These are phyloP conservation scores for Brassica nigra DNA, from an alignment of 345 rosid species.

Conservation along the genomic window DNA sequence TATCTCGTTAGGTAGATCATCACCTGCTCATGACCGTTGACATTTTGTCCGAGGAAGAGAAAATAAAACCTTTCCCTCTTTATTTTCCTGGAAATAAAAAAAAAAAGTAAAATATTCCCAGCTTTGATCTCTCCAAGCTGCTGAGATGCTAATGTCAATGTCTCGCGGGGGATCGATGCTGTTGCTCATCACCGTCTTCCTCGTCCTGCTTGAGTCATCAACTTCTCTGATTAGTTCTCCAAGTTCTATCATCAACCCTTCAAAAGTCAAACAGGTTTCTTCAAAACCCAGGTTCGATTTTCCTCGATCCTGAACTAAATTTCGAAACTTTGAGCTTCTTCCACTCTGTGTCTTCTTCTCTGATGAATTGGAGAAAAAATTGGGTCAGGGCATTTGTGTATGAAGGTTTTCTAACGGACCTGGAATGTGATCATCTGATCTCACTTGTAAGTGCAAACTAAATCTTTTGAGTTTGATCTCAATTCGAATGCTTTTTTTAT, in stretches of 20 bases:
- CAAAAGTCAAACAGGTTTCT: constrained; percentile 84
- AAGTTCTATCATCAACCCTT: constrained; percentile 69
- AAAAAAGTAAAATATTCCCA: background rate
- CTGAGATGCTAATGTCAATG: constrained; percentile 20
- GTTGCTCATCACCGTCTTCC: constrained; percentile 40
- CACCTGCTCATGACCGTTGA: constrained; percentile 39
- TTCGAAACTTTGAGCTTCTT: constrained; percentile 3
- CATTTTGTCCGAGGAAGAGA: constrained; percentile 32
- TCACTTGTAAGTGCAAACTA: constrained; percentile 62
- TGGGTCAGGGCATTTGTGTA: constrained; percentile 81
- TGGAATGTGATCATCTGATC: constrained; percentile 95
- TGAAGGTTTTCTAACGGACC: constrained; percentile 83
- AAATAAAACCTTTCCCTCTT: constrained; percentile 25
- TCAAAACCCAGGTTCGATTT: constrained; percentile 73
- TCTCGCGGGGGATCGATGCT: constrained; percentile 37
- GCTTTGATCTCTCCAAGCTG: constrained; percentile 17
- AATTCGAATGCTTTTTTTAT: constrained; percentile 2
- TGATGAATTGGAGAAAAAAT: background rate
- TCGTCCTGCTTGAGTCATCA: constrained; percentile 44
- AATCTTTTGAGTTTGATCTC: background rate
- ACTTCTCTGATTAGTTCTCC: constrained; percentile 55
- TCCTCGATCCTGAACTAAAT: background rate
- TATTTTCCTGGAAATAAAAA: constrained; percentile 7
- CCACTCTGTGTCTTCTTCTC: background rate
- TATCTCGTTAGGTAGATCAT: constrained; percentile 28